phyloP scores from a whole-genome alignment of 2,329 filamentous ascomycete species.

The Nemania serpens region DNA sequence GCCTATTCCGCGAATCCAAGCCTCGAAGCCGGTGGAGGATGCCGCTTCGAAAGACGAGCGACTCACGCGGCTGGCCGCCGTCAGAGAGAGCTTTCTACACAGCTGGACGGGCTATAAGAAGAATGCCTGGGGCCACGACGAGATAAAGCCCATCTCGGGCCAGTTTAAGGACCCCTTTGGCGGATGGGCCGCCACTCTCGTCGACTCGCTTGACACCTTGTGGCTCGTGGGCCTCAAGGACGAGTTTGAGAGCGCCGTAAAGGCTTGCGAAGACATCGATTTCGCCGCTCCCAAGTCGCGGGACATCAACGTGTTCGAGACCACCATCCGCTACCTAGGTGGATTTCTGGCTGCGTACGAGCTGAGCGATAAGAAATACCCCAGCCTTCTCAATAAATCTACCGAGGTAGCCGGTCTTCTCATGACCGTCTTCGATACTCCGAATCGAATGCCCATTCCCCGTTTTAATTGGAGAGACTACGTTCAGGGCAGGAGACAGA shows the following conservation, averaged over 20 bases:
- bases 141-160: slow-evolving; percentile 62
- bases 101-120: slow-evolving; percentile 65
- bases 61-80: slow-evolving; percentile 47
- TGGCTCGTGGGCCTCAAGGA: slow-evolving; percentile 72
- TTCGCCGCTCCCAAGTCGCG: slow-evolving; percentile 58
- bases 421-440: slow-evolving; percentile 70
- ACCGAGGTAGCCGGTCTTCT: slow-evolving; percentile 67
- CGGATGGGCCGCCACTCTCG: slow-evolving; percentile 69
- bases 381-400: slow-evolving; percentile 64
- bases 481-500: slow-evolving; percentile 51
- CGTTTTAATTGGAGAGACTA: slow-evolving; percentile 63
- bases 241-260: slow-evolving; percentile 68
- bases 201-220: slow-evolving; percentile 71
- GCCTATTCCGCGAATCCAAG: slow-evolving; percentile 64
- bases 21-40: slow-evolving; percentile 54
- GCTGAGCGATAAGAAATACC: slow-evolving; percentile 58
- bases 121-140: slow-evolving; percentile 68
- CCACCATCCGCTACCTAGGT: slow-evolving; percentile 72
- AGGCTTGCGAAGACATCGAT: slow-evolving; percentile 62
- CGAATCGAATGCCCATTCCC: slow-evolving; percentile 67
- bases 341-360: slow-evolving; percentile 73
- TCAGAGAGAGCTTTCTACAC: slow-evolving; percentile 57
- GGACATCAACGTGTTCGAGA: slow-evolving; percentile 71
- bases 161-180: slow-evolving; percentile 61
- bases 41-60: slow-evolving; percentile 42